Evolutionary conservation across 2,329 filamentous ascomycete species (phyloP).

Genomic region (Diaporthe aspalathi): DNA sequence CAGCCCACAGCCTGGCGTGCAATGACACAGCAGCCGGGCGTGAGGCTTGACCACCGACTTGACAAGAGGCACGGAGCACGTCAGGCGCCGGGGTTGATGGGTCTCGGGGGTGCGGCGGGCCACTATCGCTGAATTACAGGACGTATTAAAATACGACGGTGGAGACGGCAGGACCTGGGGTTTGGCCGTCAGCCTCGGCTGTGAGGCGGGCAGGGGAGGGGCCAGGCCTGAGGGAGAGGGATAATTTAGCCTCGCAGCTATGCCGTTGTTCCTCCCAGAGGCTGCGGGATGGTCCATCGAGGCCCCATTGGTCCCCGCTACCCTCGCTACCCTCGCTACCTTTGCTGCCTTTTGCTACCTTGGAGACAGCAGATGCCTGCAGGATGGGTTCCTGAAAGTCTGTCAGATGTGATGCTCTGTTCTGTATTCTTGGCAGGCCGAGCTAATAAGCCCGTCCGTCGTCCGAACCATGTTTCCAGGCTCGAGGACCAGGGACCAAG

Average conservation of each 20-base stretch:
- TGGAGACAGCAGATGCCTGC: constrained; percentile 28
- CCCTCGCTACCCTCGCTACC: neutral
- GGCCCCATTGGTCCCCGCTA: constrained; percentile 23
- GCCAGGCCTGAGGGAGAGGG: constrained; percentile 21
- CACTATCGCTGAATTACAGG: constrained; percentile 22
- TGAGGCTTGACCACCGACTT: constrained; percentile 7
- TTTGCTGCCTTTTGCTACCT: too few species aligned
- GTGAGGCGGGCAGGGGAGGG: constrained; percentile 28
- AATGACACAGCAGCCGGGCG: constrained; percentile 7
- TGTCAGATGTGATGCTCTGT: constrained; percentile 28
- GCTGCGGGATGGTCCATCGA: constrained; percentile 27
- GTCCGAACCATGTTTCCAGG: constrained; percentile 24
- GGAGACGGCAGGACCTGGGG: constrained; percentile 22
- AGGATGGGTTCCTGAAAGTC: constrained; percentile 22
- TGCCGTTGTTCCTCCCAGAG: constrained; percentile 30
- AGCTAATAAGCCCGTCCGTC: constrained; percentile 25
- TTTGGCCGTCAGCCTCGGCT: constrained; percentile 31
- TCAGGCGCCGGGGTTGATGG: constrained; percentile 23
- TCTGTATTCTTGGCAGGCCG: constrained; percentile 29
- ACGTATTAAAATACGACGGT: constrained; percentile 20
- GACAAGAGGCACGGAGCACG: constrained; percentile 28
- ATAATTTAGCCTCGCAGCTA: constrained; percentile 29
- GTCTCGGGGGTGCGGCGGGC: constrained; percentile 15
- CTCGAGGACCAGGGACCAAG: constrained; percentile 5
- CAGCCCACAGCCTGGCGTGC: constrained; percentile 32